Base-by-base conservation (phyloP, 2,329 filamentous ascomycete genomes). In the Beauveria caledonica region DNA sequence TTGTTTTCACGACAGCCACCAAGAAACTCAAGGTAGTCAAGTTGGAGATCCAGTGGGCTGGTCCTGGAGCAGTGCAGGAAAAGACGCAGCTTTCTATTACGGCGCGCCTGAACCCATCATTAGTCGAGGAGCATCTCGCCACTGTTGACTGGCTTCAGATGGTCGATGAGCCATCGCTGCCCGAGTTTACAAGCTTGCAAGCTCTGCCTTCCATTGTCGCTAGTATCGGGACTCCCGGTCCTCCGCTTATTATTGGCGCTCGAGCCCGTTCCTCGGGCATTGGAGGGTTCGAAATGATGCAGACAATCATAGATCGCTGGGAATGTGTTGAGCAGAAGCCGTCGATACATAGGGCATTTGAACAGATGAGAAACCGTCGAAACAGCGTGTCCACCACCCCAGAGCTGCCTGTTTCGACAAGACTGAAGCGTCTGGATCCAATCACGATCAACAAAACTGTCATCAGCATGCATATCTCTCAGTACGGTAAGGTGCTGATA, bases 241-340 rank as follows among this genome's bases (percentile, higher is more conserved):
- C 82, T 40, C 84, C 86, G 0, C 83, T 87, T 42, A 79, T 97
- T 21, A 71, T 96, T 39, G 86, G 88, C 0, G 81, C 92, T 33
- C 90, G 91, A 62, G 88, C 88, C 10, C 69, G 82, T 81, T 67
- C 72, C 81, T 57, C 80, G 79, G 59, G 73, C 74, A 64, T 76
- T 78, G 60, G 78, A 76, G 64, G 86, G 33, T 86, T 82, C 46
- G 84, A 86, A 64, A 84, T 86, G 36, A 77, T 84, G 0, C 85
- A 88, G 66, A 96, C 87, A 65, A 82, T 92, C 45, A 79, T 97
- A 63, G 86, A 91, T 64, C 83, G 88, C 63, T 97, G 93, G 93
- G 87, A 94, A 66, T 76, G 96, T 15, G 71, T 93, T 10, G 85
- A 89, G 36, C 80, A 84, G 52, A 74, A 81, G n/a, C 84, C 87